phyloP scores from a whole-genome alignment of 106 monocot genomes.

The Allium fistulosum region DNA sequence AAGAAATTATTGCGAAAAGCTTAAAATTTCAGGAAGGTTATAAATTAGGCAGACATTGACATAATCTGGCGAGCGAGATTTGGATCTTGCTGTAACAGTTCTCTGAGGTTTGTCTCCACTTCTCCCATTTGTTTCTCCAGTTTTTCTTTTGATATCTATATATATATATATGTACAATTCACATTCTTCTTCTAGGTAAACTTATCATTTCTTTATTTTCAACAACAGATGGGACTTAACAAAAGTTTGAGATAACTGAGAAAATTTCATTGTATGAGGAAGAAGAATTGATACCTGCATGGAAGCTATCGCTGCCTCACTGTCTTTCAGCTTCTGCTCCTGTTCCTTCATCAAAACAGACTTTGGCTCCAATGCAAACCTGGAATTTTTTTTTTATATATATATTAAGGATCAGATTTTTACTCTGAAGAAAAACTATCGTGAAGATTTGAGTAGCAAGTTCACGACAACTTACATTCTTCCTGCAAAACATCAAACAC shows the following conservation, averaged over 20 bases:
- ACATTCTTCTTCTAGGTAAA: background rate
- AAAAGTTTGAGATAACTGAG: no score
- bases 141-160: conserved; percentile 71
- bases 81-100: conserved; percentile 82
- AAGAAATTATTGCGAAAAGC: no score
- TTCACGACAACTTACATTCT: conserved; percentile 52
- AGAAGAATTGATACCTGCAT: conserved; percentile 34
- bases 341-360: conserved; percentile 54
- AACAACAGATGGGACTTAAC: no score
- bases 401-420: no score
- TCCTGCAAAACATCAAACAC: conserved; percentile 41
- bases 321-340: conserved; percentile 72
- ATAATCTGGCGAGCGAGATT: conserved; percentile 78
- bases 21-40: no score
- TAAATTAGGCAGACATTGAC: conserved; percentile 39
- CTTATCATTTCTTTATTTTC: no score
- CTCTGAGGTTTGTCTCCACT: conserved; percentile 70
- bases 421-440: no score
- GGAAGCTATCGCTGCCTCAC: conserved; percentile 66
- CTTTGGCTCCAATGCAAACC: conserved; percentile 88
- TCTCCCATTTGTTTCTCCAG: conserved; percentile 81
- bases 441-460: background rate
- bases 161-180: background rate
- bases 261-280: no score
- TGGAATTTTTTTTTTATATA: conserved; percentile 5